Base-by-base conservation (phyloP, 2,329 filamentous ascomycete genomes). In the Coniosporium tulheliwenetii region DNA sequence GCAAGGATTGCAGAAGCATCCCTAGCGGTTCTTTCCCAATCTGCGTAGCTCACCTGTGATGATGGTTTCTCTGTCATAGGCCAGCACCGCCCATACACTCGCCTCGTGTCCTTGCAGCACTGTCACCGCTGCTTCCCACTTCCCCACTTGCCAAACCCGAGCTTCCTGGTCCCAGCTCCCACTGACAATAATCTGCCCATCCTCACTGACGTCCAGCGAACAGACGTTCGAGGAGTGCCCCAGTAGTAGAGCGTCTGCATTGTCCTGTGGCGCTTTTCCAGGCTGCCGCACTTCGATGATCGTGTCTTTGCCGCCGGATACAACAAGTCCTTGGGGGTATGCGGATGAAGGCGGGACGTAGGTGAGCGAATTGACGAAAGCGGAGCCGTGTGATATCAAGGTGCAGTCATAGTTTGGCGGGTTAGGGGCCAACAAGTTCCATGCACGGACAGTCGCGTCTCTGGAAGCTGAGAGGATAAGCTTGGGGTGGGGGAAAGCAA, bases 111-210 rank as follows among this genome's bases (percentile, higher is more conserved):
- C 86, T 37, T 75, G 64, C 13, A 98, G 67, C 37, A 81, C 65
- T 30, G 77, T 63, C n/a, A 14, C 55, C 47, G 82, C 75, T 8
- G 75, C 75, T 54, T 93, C 85, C 84, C 89, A 95, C 48, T 81
- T 86, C 34, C 75, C 75, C n/a, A 91, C 66, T 46, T 71, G 73
- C 91, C 91, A 98, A 40, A 96, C 65, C 41, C 85, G 79, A 26
- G 85, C 87, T 47, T 86, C 81, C 29, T 76, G 76, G 60, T 98
- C 91, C 91, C 91, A 98, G 52, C 87, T 84, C 30, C 89, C 91
- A 48, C 89, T 96, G 37, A 95, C 79, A 34, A 96, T 70, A 57
- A 77, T 84, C 37, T 66, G 73, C 2, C 79, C 81, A 44, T 78
- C 73, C 1, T 80, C 73, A 39, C 79, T 80, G 12, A 85, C 79